Conservation (phyloP, 2,329 filamentous ascomycete species). For the Cladorrhinum sp. region DNA sequence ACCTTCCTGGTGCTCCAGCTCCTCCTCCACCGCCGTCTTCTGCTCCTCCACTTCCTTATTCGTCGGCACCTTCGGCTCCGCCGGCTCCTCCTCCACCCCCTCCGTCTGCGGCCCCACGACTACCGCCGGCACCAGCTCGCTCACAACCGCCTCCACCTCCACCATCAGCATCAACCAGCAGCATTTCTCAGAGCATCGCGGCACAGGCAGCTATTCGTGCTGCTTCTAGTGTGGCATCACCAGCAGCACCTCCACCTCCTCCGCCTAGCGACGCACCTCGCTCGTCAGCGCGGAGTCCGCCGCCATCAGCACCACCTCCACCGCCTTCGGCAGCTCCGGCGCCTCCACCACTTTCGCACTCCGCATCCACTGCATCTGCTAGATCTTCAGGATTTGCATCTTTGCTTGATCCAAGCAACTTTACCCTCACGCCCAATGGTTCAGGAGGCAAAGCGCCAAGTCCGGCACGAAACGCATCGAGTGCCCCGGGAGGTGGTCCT, state of each 20-base stretch:
- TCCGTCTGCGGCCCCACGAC: slow-evolving; percentile 41
- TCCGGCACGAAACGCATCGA: slow-evolving; percentile 39
- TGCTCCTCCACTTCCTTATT: slow-evolving; percentile 31
- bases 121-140: slow-evolving; percentile 36
- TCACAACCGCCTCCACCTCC: slow-evolving; percentile 35
- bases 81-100: slow-evolving; percentile 44
- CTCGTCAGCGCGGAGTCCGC: slow-evolving; percentile 33
- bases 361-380: slow-evolving; percentile 26
- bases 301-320: slow-evolving; percentile 40
- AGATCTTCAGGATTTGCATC: slow-evolving; percentile 53
- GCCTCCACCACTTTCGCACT: slow-evolving; percentile 33
- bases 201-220: slow-evolving; percentile 41
- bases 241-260: slow-evolving; percentile 34
- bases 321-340: slow-evolving; percentile 36
- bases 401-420: slow-evolving; percentile 72
- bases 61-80: slow-evolving; percentile 33
- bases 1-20: slow-evolving; percentile 31
- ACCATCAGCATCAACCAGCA: slow-evolving; percentile 31
- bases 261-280: slow-evolving; percentile 39
- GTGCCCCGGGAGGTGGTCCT: slow-evolving; percentile 30
- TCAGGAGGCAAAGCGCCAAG: slow-evolving; percentile 44
- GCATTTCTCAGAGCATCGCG: slow-evolving; percentile 36
- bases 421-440: slow-evolving; percentile 68
- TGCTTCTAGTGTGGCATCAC: slow-evolving; percentile 29
- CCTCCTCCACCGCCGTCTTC: slow-evolving; percentile 40